Conservation (phyloP, 2,329 filamentous ascomycete genomes). For the Fusarium sp. region DNA sequence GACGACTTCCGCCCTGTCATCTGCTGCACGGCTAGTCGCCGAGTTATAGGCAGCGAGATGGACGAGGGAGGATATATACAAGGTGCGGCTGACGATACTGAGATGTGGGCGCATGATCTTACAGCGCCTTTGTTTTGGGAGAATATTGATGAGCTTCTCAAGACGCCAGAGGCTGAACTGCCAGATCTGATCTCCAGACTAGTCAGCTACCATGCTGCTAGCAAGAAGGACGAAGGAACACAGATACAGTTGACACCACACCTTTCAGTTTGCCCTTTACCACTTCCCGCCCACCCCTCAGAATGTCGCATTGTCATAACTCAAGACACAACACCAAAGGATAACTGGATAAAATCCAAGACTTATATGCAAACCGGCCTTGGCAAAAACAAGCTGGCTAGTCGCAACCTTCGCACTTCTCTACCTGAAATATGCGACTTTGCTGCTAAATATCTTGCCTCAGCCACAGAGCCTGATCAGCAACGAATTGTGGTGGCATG, state of each 20-base stretch:
- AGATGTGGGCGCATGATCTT: slow-evolving; percentile 88
- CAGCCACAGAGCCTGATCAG: not conserved
- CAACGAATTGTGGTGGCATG: slow-evolving; percentile 70
- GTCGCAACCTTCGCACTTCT: slow-evolving; percentile 80
- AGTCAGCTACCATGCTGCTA: slow-evolving; percentile 46
- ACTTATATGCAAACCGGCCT: slow-evolving; percentile 68
- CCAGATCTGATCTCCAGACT: slow-evolving; percentile 60
- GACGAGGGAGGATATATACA: slow-evolving; percentile 81
- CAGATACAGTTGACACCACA: slow-evolving; percentile 48
- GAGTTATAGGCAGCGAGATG: slow-evolving; percentile 72
- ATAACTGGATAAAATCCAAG: slow-evolving; percentile 51
- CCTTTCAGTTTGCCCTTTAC: slow-evolving; percentile 51
- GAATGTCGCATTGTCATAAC: slow-evolving; percentile 57
- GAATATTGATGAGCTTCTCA: slow-evolving; percentile 68
- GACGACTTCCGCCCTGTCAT: slow-evolving; percentile 76
- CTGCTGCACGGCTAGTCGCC: slow-evolving; percentile 84
- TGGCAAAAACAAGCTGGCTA: slow-evolving; percentile 79
- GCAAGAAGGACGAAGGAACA: slow-evolving; percentile 6
- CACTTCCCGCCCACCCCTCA: slow-evolving; percentile 29
- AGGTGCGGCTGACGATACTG: slow-evolving; percentile 92
- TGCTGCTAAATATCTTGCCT: slow-evolving; percentile 52
- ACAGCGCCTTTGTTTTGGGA: slow-evolving; percentile 84
- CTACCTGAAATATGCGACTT: slow-evolving; percentile 72
- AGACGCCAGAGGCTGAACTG: slow-evolving; percentile 71
- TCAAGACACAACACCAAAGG: slow-evolving; percentile 55